Evolutionary conservation across 805 yeast species (phyloP).

Genomic region (Monosporozyma unispora): DNA sequence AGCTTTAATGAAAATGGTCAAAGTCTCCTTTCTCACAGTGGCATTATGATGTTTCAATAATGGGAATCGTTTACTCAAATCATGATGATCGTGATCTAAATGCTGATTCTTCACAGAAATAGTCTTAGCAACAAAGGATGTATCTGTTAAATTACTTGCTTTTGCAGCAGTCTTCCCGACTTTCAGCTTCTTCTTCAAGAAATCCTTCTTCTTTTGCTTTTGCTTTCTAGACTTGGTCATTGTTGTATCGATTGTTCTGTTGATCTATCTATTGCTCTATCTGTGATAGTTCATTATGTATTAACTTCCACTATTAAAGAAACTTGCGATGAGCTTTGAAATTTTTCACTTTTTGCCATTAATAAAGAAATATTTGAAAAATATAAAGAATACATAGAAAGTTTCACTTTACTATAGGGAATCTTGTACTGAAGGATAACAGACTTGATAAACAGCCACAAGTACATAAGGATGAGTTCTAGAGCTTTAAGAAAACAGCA

Average conservation of each 20-base stretch:
- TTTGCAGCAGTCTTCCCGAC: slow-evolving; percentile 78
- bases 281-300: background rate
- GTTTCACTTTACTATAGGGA: background rate
- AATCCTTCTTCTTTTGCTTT: slow-evolving; percentile 37
- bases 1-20: slow-evolving; percentile 42
- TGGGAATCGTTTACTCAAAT: slow-evolving; percentile 52
- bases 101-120: slow-evolving; percentile 28
- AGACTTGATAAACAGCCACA: background rate
- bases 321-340: slow-evolving; percentile 3
- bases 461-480: slow-evolving; percentile 25
- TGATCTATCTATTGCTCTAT: too few relatives aligned
- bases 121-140: slow-evolving; percentile 66
- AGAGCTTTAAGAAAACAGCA: slow-evolving; percentile 30
- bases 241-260: too few relatives aligned
- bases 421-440: too few relatives aligned
- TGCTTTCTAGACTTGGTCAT: slow-evolving; percentile 32
- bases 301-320: background rate
- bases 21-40: slow-evolving; percentile 62
- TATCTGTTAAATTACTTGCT: slow-evolving; percentile 72
- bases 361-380: background rate
- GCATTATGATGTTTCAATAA: slow-evolving; percentile 67
- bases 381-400: background rate
- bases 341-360: background rate
- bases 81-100: slow-evolving; percentile 28
- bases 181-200: slow-evolving; percentile 59